These are phyloP conservation scores for Cytospora chrysosperma DNA, from an alignment of 2,329 filamentous ascomycete genomes.

Conservation along the genomic window DNA sequence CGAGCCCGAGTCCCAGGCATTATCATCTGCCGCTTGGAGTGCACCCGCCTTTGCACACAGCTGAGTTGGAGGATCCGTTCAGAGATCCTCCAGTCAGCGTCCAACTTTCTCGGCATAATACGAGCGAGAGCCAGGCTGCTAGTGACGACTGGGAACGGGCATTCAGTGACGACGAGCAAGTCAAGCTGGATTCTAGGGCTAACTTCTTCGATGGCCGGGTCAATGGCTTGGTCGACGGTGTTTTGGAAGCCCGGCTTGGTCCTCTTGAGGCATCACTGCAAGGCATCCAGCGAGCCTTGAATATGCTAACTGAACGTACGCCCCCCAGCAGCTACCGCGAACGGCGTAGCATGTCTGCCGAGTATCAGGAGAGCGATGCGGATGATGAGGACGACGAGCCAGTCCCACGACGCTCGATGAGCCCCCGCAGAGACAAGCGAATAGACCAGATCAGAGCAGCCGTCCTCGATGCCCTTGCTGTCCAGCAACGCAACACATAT, in stretches of 20 bases:
- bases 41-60: constrained; percentile 46
- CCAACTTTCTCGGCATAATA: constrained; percentile 58
- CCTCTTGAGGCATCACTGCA: constrained; percentile 80
- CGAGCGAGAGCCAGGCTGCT: constrained; percentile 61
- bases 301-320: constrained; percentile 53
- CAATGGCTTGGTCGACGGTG: constrained; percentile 76
- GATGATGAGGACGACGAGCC: constrained; percentile 81
- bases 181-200: constrained; percentile 76
- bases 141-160: constrained; percentile 96
- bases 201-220: constrained; percentile 91
- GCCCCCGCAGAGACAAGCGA: constrained; percentile 74
- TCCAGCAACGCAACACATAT: constrained; percentile 46
- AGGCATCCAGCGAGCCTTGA: constrained; percentile 70
- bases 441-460: constrained; percentile 77
- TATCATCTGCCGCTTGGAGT: constrained; percentile 48
- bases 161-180: constrained; percentile 78
- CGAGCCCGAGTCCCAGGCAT: constrained; percentile 69
- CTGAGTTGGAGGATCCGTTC: constrained; percentile 63
- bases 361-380: constrained; percentile 78
- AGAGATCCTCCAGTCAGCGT: constrained; percentile 50
- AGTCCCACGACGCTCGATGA: constrained; percentile 64
- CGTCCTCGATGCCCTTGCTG: constrained; percentile 70
- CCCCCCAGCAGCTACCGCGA: constrained; percentile 59
- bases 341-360: constrained; percentile 72
- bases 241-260: constrained; percentile 73